These are phyloP conservation scores for Penicillium coprophilum DNA, from an alignment of 495 filamentous ascomycete species.

Conservation along the genomic window DNA sequence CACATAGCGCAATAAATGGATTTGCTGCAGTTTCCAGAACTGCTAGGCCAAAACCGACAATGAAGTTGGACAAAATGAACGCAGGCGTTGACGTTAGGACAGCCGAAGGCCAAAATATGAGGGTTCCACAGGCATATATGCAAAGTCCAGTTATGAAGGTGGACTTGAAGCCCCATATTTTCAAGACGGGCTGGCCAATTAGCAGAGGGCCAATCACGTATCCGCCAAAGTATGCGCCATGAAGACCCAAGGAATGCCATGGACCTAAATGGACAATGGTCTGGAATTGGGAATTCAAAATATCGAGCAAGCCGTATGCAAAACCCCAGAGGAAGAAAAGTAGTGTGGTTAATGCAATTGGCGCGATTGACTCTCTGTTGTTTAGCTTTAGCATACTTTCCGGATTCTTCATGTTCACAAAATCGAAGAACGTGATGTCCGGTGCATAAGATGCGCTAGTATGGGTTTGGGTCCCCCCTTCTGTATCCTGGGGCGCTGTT, in stretches of 20 bases:
- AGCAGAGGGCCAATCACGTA: conserved; percentile 60
- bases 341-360: conserved; percentile 63
- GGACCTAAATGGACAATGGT: conserved; percentile 45
- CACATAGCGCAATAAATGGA: conserved; percentile 67
- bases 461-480: conserved; percentile 33
- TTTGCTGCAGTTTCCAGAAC: conserved; percentile 67
- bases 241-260: conserved; percentile 56
- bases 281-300: conserved; percentile 65
- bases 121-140: conserved; percentile 61
- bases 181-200: conserved; percentile 57
- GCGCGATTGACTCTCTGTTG: conserved; percentile 56
- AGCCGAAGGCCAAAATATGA: conserved; percentile 74
- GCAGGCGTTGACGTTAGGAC: conserved; percentile 65
- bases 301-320: conserved; percentile 76
- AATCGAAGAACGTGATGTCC: conserved; percentile 66
- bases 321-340: conserved; percentile 89
- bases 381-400: conserved; percentile 73
- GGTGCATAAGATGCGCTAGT: conserved; percentile 34
- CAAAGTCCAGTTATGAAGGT: conserved; percentile 64
- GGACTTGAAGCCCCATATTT: conserved; percentile 65
- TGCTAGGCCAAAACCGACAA: conserved; percentile 63
- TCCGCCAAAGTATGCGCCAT: conserved; percentile 64
- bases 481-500: conserved; percentile 27
- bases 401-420: conserved; percentile 75
- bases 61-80: conserved; percentile 65